Base-by-base conservation (phyloP, 202 grass and related monocot genomes). In the Cymbopogon flexuosus region DNA sequence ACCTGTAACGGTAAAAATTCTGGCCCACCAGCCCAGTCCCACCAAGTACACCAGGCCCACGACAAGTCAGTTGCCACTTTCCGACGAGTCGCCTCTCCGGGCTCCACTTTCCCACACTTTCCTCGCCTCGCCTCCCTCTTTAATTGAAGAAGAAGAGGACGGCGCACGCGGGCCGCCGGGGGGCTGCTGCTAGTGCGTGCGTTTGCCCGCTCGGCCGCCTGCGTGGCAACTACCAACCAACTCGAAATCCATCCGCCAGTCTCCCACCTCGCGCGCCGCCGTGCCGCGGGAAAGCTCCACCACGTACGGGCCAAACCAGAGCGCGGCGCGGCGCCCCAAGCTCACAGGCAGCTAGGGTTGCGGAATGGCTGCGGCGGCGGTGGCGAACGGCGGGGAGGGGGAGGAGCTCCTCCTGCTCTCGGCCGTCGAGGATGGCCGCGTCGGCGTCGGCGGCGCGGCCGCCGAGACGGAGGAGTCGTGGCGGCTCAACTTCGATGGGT, bases 401-500 rank as follows among this genome's bases (percentile, higher is more conserved):
- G 88, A 83, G 70, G 75, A 84, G 23, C 88, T 94, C 47, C 84
- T 92, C 35, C 90, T 98, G 31, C 86, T 90, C 47, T 72, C 85
- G 57, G 72, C 81, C 84, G 68, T 34, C 7, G 92, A 93, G 71
- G 70, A 79, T 22, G 83, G 86, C 69, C 19, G 40, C 43, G 77
- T 51, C 68, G 68, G 39, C 39, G 39, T n/a, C n/a, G 94, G 30
- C 31, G 94, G 19, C 15, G 67, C 36, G 24, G 56, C 84, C 51
- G 27, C 73, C 31, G 73, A 80, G 15, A 62, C 19, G 77, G 92
- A 89, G 77, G 87, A 34, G 37, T 89, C 90, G 56, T 98, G 95
- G 95, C 83, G 90, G 72, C 95, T 98, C 90, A 98, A 94, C 92
- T 94, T 98, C 79, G 86, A 94, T 36, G 65, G 84, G 5, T 72